Evolutionary conservation across 2,329 filamentous ascomycete genomes (phyloP).

Genomic region (Penicillium paneum): DNA sequence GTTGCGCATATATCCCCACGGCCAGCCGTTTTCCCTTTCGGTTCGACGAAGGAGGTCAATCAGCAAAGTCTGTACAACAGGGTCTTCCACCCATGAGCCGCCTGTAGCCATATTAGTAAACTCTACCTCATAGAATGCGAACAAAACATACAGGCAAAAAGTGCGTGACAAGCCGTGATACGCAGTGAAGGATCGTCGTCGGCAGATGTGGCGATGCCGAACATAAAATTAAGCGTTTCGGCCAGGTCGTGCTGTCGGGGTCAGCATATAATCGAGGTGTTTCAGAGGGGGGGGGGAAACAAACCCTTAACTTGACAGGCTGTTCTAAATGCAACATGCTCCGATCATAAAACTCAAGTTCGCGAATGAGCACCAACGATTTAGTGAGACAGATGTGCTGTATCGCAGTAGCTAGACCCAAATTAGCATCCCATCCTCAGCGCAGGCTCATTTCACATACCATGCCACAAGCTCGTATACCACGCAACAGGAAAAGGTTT

Average conservation of each 20-base stretch:
- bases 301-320: constrained; percentile 24
- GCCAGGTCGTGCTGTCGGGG: constrained; percentile 23
- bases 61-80: constrained; percentile 8
- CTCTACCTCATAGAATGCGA: background rate
- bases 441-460: constrained; percentile 15
- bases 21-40: constrained; percentile 11
- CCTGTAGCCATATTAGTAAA: constrained; percentile 12
- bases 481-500: constrained; percentile 35
- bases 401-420: constrained; percentile 29
- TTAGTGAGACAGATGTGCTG: constrained; percentile 37
- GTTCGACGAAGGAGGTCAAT: constrained; percentile 10
- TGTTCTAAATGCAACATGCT: constrained; percentile 13
- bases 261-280: background rate
- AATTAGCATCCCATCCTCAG: background rate
- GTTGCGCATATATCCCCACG: constrained; percentile 7
- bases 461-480: constrained; percentile 34
- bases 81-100: constrained; percentile 32
- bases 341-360: constrained; percentile 17
- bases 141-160: constrained; percentile 30
- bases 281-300: background rate
- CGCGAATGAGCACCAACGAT: constrained; percentile 28
- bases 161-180: constrained; percentile 34
- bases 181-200: constrained; percentile 35
- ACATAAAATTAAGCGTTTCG: constrained; percentile 30
- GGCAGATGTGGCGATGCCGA: constrained; percentile 33